Base-by-base conservation (phyloP, 768 basidiomycete species). In the Lentinula guzmanii region DNA sequence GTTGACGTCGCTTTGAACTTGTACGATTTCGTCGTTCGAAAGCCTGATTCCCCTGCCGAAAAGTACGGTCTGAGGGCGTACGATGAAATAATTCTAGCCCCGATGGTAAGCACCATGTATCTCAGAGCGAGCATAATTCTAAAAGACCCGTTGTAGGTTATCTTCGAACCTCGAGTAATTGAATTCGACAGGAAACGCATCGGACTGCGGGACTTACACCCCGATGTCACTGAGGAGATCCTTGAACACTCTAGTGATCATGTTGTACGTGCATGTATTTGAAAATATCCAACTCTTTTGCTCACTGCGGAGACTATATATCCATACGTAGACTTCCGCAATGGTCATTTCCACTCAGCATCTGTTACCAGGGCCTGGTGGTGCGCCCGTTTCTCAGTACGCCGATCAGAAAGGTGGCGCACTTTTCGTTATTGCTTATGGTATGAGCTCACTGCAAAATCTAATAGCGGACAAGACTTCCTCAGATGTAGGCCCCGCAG, bases 1-100 rank as follows among this genome's bases (percentile, higher is more conserved):
- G 84, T 84, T 51, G 91, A 96, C 63, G 92, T 98, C 4, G 95
- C 91, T 2, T 77, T 93, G 56, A 96, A 94, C 67, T 71, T 93
- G 51, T 95, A 93, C 72, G 94, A 97, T 70, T 95, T 98, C 67
- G 83, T 89, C 21, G 90, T 96, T 13, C 82, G 95, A 41, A 76
- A 83, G 57, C 89, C 94, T 5, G 86, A 85, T 41, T 81, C 84
- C 58, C 76, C 86, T 13, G 89, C 95, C 0, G 84, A 90, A 70
- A 97, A 97, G 70, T 98, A 95, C 70, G 89, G 86, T 31, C 76
- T 97, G 48, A 86, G 94, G 31, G 89, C 92, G 2, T 98, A 97
- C 69, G 96, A 98, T 70, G 97, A 99, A 73, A 88, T 91, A 56
- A 95, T 97, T 62, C 77, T 98, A 35, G 94, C 95, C 0, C 93